These are phyloP conservation scores for Ophidiomyces ophidiicola DNA, from an alignment of 2,329 filamentous ascomycete genomes.

Conservation along the genomic window DNA sequence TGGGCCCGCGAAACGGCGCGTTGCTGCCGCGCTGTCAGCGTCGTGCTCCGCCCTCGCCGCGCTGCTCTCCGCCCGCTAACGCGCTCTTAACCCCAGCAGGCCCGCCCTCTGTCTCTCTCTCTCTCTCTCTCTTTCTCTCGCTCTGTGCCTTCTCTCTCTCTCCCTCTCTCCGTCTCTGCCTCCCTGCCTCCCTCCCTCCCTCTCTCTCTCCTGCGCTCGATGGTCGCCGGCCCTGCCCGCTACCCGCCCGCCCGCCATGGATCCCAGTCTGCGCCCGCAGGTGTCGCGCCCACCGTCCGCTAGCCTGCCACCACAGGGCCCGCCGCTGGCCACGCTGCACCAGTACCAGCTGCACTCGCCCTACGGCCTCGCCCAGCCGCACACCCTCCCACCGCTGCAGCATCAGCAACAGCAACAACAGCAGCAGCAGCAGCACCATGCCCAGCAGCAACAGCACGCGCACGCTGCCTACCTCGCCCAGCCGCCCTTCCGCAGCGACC, in stretches of 20 bases:
- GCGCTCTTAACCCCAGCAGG: background rate
- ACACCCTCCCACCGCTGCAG: slow-evolving; percentile 37
- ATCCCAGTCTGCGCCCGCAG: slow-evolving; percentile 34
- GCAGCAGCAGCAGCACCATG: no score
- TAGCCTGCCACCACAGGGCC: slow-evolving; percentile 28
- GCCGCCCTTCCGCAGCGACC: slow-evolving; percentile 32
- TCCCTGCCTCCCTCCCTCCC: background rate
- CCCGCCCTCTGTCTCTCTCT: background rate
- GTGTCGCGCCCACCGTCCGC: slow-evolving; percentile 35
- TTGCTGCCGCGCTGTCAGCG: no score
- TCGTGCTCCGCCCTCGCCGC: no score
- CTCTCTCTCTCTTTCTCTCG: background rate
- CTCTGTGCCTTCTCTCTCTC: background rate
- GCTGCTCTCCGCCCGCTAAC: background rate
- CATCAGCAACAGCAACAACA: slow-evolving; percentile 36
- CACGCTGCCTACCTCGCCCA: slow-evolving; percentile 32
- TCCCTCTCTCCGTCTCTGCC: background rate
- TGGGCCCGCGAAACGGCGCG: no score
- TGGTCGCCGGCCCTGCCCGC: background rate
- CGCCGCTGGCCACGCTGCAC: slow-evolving; percentile 36
- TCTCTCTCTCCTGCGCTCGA: background rate
- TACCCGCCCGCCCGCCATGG: slow-evolving; percentile 23
- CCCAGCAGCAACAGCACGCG: no score
- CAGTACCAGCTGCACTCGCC: slow-evolving; percentile 38
- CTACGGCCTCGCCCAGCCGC: slow-evolving; percentile 33